These are phyloP conservation scores for Murraya koenigii DNA, from an alignment of 345 rosid species.

Conservation along the genomic window DNA sequence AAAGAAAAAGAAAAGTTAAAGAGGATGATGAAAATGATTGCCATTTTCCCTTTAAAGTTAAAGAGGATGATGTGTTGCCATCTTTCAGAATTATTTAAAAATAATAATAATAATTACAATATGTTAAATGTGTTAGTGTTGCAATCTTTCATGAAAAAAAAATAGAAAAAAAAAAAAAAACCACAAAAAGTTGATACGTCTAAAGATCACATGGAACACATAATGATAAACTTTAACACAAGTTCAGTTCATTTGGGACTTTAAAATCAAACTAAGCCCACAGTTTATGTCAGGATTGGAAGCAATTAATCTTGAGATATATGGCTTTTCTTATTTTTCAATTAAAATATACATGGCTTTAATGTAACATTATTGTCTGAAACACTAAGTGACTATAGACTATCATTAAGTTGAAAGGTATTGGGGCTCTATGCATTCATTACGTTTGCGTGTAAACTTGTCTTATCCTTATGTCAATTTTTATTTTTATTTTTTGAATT, in stretches of 20 bases:
- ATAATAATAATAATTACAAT: no score
- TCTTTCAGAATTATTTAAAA: no score
- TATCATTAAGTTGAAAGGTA: neutral
- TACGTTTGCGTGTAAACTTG: slow-evolving; percentile 16
- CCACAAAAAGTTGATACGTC: neutral
- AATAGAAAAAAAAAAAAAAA: no score
- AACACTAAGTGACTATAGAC: neutral
- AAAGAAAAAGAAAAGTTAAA: no score
- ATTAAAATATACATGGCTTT: neutral
- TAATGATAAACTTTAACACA: neutral
- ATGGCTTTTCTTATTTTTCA: neutral
- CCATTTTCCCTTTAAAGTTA: no score
- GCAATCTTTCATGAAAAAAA: neutral
- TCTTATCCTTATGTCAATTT: neutral
- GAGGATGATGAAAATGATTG: no score
- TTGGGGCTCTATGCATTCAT: neutral
- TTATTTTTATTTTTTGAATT: no score
- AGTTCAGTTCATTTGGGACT: neutral
- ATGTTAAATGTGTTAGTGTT: neutral
- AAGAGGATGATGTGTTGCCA: no score
- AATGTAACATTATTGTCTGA: neutral
- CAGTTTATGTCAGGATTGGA: neutral
- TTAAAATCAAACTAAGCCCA: neutral
- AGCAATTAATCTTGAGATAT: neutral
- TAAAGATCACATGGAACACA: neutral